Percentiles rank a stretch among this genome's conserved stretches.
phyloP scores from a whole-genome alignment of 2,329 filamentous ascomycete genomes.

The Dryadomyces quercus-mongolicae region DNA sequence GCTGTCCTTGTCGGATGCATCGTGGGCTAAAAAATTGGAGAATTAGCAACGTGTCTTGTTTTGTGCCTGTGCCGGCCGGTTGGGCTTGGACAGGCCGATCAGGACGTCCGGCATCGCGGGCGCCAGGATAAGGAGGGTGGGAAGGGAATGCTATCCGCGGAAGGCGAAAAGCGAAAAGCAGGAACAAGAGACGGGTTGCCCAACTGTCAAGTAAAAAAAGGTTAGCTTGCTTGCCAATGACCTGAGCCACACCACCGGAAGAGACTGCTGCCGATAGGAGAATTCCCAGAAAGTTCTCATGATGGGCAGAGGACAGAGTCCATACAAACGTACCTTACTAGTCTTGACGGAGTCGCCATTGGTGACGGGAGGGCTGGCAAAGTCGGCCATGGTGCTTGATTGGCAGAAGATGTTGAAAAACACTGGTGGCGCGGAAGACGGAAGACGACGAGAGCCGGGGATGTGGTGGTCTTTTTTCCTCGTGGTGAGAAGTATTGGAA shows the following conservation, averaged over 20 bases:
- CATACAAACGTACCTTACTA: constrained; percentile 1
- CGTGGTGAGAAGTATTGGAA: background rate
- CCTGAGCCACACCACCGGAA: background rate
- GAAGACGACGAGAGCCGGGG: background rate
- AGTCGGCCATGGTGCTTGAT: background rate
- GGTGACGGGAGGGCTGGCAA: background rate
- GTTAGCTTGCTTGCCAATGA: background rate
- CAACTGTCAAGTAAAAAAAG: too few species aligned
- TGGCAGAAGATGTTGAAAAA: background rate
- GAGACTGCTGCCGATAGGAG: background rate
- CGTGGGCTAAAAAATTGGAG: background rate
- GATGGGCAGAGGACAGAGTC: background rate
- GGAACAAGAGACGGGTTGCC: too few species aligned
- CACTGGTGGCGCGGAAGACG: background rate
- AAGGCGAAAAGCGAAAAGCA: too few species aligned
- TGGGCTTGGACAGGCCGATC: background rate
- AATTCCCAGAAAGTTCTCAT: background rate
- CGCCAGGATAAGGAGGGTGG: too few species aligned
- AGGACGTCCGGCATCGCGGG: background rate
- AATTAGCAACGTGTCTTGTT: background rate
- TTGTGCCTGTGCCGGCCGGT: background rate
- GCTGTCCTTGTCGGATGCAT: background rate
- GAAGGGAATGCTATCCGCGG: too few species aligned
- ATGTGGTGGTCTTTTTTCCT: background rate
- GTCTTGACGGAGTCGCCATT: background rate